Conservation (phyloP, 202 grass and related monocot species). For the Alloteropsis angusta region DNA sequence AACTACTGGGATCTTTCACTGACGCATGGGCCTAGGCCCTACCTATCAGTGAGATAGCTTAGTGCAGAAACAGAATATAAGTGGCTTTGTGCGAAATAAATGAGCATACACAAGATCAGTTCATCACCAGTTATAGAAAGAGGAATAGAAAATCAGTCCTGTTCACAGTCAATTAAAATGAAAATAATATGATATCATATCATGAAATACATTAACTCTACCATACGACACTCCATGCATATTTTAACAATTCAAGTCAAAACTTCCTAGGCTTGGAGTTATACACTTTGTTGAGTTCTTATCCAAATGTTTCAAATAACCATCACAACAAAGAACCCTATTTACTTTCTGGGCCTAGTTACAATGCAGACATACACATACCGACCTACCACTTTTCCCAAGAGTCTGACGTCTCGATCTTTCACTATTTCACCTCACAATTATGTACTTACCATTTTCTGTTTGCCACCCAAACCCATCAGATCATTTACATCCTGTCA, state of each 20-base stretch:
- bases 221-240: not conserved
- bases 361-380: not conserved
- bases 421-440: not conserved
- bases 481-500: constrained; percentile 2
- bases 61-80: not conserved
- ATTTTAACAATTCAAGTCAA: not conserved
- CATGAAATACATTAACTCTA: not conserved
- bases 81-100: not conserved
- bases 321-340: not conserved
- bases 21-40: not conserved
- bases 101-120: not conserved
- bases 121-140: not conserved
- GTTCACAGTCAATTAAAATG: not conserved
- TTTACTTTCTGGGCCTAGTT: constrained; percentile 1
- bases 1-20: not conserved
- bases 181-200: constrained; percentile 5
- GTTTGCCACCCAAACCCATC: not conserved
- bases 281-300: not conserved
- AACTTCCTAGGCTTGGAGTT: not conserved
- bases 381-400: not conserved
- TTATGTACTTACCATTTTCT: not conserved
- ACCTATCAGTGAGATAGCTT: not conserved
- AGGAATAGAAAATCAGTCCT: not conserved
- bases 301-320: not conserved
- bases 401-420: not conserved